Conservation (phyloP, 2,329 filamentous ascomycete genomes). For the Zelopaecilomyces penicillatus region DNA sequence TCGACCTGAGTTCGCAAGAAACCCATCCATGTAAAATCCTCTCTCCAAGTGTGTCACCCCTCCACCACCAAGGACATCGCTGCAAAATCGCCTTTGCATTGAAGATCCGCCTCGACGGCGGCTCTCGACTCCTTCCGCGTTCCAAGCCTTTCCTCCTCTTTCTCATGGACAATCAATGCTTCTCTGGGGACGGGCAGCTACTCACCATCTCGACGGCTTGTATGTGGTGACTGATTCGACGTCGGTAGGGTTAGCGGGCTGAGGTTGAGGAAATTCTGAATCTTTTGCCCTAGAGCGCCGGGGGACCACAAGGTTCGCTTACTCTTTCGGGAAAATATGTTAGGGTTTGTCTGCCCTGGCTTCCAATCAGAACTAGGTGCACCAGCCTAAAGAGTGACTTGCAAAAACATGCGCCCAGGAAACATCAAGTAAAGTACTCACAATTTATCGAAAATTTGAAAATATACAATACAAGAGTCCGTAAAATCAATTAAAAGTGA, state of each 20-base stretch:
- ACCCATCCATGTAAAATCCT: not conserved
- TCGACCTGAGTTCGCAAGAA: not conserved
- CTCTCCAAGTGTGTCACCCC: not conserved
- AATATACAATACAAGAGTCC: too few species aligned
- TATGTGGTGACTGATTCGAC: slow-evolving; percentile 46
- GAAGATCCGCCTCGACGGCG: not conserved
- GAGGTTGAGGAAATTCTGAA: slow-evolving; percentile 39
- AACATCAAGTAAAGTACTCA: too few species aligned
- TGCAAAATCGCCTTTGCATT: too few species aligned
- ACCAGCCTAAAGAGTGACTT: too few species aligned
- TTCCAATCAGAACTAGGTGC: slow-evolving; percentile 4
- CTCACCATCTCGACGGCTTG: slow-evolving; percentile 51
- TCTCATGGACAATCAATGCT: not conserved
- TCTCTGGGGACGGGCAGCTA: slow-evolving; percentile 18
- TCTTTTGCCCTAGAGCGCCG: slow-evolving; percentile 32
- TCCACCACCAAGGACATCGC: not conserved
- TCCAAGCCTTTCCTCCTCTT: slow-evolving; percentile 2
- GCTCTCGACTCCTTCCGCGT: slow-evolving; percentile 1
- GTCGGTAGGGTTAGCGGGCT: slow-evolving; percentile 39
- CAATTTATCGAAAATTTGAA: too few species aligned
- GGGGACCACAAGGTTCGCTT: slow-evolving; percentile 36
- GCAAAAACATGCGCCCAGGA: too few species aligned
- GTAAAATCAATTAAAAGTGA: too few species aligned
- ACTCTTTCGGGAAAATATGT: slow-evolving; percentile 27
- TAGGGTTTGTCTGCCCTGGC: slow-evolving; percentile 35